Base-by-base conservation (phyloP, 2,329 filamentous ascomycete species). In the Periconia macrospinosa region DNA sequence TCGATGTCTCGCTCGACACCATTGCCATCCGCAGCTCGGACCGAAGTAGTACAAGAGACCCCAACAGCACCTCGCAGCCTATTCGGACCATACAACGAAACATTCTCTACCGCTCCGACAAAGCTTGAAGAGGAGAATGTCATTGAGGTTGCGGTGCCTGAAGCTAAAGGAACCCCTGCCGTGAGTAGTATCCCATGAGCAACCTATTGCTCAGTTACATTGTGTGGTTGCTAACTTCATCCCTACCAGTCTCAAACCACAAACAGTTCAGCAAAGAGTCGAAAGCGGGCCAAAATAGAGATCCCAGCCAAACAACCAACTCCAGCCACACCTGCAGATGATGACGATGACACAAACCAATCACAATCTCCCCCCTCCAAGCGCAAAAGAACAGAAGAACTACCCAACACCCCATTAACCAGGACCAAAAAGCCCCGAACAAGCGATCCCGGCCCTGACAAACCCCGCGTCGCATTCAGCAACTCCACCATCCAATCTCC, bases 41-140 rank as follows among this genome's bases (percentile, higher is more conserved):
- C 67, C 1, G 49, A 66, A n/a, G 49, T 73, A 6, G 58, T 72
- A 6, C 67, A 71, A 18, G 70, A 73, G 48, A 73, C 70, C 1
- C 70, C 70, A 7, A 67, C 65, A 2, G 52, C 56, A 43, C 48
- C 58, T 45, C 63, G 68, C 23, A 44, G 58, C 30, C 50, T 35
- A 18, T 15, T 44, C 14, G 14, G 30, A n/a, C 19, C 18, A 3
- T n/a, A 30, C 15, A 18, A 18, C 19, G 35, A 48, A 17, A 5
- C 18, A 19, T 54, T 50, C 37, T 50, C 61, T 42, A 59, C 53
- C 14, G 64, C 63, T 14, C 57, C 54, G 15, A 54, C 55, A 9
- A 57, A 59, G 19, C 53, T 56, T 23, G 10, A 23, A 15, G 23
- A 42, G 18, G 27, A 47, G 9, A 18, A 45, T 18, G 23, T 20